Evolutionary conservation across 2,329 filamentous ascomycete species (phyloP), one percentile per base, ranked within the genome.

Genomic region (Xylaria sp.): DNA sequence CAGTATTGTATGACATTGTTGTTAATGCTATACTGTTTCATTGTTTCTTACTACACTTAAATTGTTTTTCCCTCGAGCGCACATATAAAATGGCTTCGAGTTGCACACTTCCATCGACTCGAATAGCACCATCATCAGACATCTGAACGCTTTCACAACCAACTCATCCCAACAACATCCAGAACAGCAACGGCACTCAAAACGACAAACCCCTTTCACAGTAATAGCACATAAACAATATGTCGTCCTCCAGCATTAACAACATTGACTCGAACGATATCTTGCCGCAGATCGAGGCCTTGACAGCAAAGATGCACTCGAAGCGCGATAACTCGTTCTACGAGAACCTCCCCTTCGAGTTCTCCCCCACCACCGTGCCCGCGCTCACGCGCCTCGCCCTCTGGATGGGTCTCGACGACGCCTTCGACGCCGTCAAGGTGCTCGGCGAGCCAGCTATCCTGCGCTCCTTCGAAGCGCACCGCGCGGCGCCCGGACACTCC

Each of bases 331-430:
- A 28, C 3, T 28, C 28, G 3, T 28, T 28, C 28, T 28, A 28
- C 28, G 28, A 28, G 13, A 44, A 12, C 2, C 4, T 44, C 39
- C 39, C 39, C 10, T 44, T 44, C 39, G 13, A 44, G 13, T 28
- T 28, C 28, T 28, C 28, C 28, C 28, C 28, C 28, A 28, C 28
- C 28, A 28, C 28, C 3, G 28, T 28, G 5, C 69, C 69, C 0
- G 48, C 0, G 1, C 50, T 71, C 0, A 0, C 1, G 1, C n/a
- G 15, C 1, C 51, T 71, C 0, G 50, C 44, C 0, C 12, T 9
- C 0, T 71, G 63, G 66, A 62, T 71, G 0, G 66, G 59, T 3
- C 50, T 69, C 18, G 23, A 50, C 6, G 13, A 12, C 18, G 37
- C 10, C 8, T 7, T 58, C 2, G 3, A 13, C 1, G 44, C 18